Conservation (phyloP, 768 basidiomycete species). For the Russula abietina region DNA sequence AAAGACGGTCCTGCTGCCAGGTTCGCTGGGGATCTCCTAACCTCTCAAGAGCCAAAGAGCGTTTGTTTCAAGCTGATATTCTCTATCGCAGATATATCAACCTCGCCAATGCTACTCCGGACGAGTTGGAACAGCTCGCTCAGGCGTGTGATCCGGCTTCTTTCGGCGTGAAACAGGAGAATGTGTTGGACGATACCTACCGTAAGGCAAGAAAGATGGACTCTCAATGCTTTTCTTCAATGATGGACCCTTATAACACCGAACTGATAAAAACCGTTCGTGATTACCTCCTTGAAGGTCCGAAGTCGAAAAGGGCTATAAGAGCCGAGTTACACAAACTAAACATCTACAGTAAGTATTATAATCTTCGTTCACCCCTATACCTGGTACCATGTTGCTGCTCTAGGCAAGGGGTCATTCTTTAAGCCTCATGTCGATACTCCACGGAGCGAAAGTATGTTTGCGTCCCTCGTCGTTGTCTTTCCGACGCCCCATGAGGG, state of each 20-base stretch:
- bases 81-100: no score
- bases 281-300: neutral
- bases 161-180: neutral
- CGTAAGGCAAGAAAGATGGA: neutral
- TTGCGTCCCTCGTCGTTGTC: no score
- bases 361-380: neutral
- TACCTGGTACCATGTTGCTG: neutral
- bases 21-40: neutral
- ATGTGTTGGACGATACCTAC: neutral
- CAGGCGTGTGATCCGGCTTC: neutral
- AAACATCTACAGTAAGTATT: no score
- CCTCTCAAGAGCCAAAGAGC: no score
- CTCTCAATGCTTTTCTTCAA: neutral
- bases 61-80: neutral
- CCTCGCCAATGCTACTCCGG: no score
- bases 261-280: neutral
- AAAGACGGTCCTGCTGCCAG: neutral
- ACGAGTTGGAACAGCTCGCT: no score
- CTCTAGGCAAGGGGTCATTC: neutral
- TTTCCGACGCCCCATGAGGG: no score
- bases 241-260: neutral
- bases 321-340: neutral
- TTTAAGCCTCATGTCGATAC: no score
- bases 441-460: no score
- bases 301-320: neutral